These are phyloP conservation scores for Boletus sensibilis DNA, from an alignment of 768 basidiomycete species.

Conservation along the genomic window DNA sequence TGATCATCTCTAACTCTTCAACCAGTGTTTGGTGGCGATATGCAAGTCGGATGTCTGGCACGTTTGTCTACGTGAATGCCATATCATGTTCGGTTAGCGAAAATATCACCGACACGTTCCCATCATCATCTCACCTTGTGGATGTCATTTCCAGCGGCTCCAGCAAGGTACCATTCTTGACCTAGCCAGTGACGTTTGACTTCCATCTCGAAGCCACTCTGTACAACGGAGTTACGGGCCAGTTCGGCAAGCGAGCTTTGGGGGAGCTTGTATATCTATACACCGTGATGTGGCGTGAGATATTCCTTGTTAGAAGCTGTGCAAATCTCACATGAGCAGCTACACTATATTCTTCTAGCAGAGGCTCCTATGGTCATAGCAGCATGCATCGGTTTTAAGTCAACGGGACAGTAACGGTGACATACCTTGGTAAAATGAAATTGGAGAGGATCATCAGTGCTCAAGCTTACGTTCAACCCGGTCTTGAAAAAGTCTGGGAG, in stretches of 20 bases:
- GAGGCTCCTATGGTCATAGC: conserved; percentile 63
- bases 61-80: conserved; percentile 72
- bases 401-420: neutral
- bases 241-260: conserved; percentile 94
- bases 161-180: conserved; percentile 88
- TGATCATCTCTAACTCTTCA: conserved; percentile 78
- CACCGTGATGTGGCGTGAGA: neutral
- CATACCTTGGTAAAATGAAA: conserved; percentile 96
- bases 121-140: conserved; percentile 64
- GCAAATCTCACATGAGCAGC: conserved; percentile 78
- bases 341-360: conserved; percentile 96
- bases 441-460: conserved; percentile 93
- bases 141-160: conserved; percentile 93
- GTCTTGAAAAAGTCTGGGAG: conserved; percentile 96
- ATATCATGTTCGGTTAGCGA: conserved; percentile 2
- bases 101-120: neutral
- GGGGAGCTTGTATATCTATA: conserved; percentile 92
- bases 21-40: conserved; percentile 88
- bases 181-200: conserved; percentile 96
- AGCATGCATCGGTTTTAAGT: neutral
- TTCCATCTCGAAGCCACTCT: conserved; percentile 99
- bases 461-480: conserved; percentile 93
- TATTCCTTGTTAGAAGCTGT: neutral
- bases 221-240: conserved; percentile 95
- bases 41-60: conserved; percentile 86